Base-by-base conservation (phyloP, 129 eudicot species). In the Artemisia annua region DNA sequence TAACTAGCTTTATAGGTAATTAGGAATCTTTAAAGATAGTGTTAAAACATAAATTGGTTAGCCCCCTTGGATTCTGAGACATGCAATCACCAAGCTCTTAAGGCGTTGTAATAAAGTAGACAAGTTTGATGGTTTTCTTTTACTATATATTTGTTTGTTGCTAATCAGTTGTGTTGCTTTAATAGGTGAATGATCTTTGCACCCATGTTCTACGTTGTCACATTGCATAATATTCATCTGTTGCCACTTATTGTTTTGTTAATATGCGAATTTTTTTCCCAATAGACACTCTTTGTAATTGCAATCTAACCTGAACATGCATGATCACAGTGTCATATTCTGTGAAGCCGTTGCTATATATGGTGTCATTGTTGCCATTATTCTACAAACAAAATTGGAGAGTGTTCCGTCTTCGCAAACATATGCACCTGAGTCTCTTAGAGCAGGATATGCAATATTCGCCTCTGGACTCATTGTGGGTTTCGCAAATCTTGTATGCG, bases 321-420 rank as follows among this genome's bases (percentile, higher is more conserved):
- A 71, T 54, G n/a, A n/a, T n/a, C n/a, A 57, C 95, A 89, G 96
- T 85, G 98, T 92, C 35, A 92, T 92, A 28, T 92, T 92, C 71
- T 92, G 98, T 89, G 98, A 92, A 81, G 96, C 92, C 20, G 98
- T 92, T 73, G 98, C 98, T 70, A 92, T 92, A 71, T 92, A 92
- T 74, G 98, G 98, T 70, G 98, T 92, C 48, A 92, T 92, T 30
- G 96, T 89, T 74, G 95, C 98, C 57, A 87, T 89, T 60, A 89
- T 92, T 74, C 84, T 92, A 59, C 98, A 92, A 76, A 92, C 96
- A 56, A 92, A 92, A 85, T 67, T 92, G 52, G 96, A 92, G 73
- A 89, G 98, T 69, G 96, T 89, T 63, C 95, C 98, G 54, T 59
- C 87, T 57, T 81, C 91, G 30, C 87, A 82, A 76, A 80, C 87